Conservation (phyloP, 495 filamentous ascomycete species). For the Pyronema domesticum region DNA sequence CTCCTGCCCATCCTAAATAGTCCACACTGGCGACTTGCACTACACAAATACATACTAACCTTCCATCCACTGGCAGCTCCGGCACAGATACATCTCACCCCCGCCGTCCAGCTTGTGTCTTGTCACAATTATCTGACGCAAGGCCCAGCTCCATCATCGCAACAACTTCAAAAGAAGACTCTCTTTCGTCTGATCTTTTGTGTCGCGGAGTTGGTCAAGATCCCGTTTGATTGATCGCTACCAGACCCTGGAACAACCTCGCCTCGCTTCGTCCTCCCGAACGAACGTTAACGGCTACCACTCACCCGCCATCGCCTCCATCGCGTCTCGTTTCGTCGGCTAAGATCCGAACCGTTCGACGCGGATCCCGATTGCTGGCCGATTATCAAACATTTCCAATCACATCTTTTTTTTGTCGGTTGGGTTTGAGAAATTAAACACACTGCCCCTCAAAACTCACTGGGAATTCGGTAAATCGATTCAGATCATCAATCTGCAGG, state of each 20-base stretch:
- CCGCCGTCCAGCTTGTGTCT: too few relatives aligned
- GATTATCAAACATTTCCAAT: not conserved
- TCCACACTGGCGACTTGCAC: too few relatives aligned
- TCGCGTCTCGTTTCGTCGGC: not conserved
- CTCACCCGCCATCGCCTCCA: not conserved
- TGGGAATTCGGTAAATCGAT: not conserved
- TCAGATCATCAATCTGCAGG: too few relatives aligned
- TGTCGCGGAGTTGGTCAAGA: not conserved
- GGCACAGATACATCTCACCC: too few relatives aligned
- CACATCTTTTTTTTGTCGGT: not conserved
- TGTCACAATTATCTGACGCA: too few relatives aligned
- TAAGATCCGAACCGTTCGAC: not conserved
- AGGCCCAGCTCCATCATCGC: not conserved
- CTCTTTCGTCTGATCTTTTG: constrained; percentile 3
- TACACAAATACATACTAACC: too few relatives aligned
- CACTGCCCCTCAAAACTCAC: not conserved
- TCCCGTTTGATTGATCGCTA: not conserved
- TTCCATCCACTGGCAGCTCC: too few relatives aligned
- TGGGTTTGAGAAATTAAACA: not conserved
- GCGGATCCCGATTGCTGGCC: not conserved
- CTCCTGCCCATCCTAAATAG: too few relatives aligned
- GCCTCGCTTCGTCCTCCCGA: not conserved
- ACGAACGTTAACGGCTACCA: too few relatives aligned
- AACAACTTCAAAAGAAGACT: not conserved
- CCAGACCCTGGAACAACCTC: not conserved